Conservation (phyloP, 2,329 filamentous ascomycete species). For the Colletotrichum sp. region DNA sequence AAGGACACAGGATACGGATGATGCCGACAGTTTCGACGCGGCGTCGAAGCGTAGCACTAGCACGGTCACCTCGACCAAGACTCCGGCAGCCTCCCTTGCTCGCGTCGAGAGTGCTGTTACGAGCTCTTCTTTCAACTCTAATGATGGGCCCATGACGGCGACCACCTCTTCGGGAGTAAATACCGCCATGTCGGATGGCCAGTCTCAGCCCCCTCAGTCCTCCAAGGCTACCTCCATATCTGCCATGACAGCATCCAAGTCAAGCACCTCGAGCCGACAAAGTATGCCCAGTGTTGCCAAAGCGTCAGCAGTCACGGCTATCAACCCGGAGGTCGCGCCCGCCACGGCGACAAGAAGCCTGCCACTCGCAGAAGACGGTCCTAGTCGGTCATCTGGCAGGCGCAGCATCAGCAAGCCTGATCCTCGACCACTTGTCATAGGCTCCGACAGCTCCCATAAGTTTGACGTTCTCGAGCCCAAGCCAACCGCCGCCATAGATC, state of each 20-base stretch:
- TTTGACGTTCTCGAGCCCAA: slow-evolving; percentile 44
- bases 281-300: slow-evolving; percentile 48
- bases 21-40: slow-evolving; percentile 48
- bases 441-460: slow-evolving; percentile 39
- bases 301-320: slow-evolving; percentile 44
- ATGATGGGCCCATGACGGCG: slow-evolving; percentile 39
- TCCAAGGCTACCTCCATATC: slow-evolving; percentile 55
- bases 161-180: slow-evolving; percentile 40
- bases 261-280: slow-evolving; percentile 42
- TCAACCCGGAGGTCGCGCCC: slow-evolving; percentile 53
- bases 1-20: slow-evolving; percentile 43
- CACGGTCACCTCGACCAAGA: slow-evolving; percentile 45
- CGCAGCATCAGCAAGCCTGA: slow-evolving; percentile 51
- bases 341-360: slow-evolving; percentile 50
- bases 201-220: slow-evolving; percentile 44
- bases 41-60: slow-evolving; percentile 47
- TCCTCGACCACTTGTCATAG: slow-evolving; percentile 37
- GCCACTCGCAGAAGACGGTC: slow-evolving; percentile 47
- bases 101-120: slow-evolving; percentile 44
- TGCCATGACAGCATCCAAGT: slow-evolving; percentile 50
- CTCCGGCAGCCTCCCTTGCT: slow-evolving; percentile 42
- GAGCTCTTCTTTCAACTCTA: slow-evolving; percentile 36
- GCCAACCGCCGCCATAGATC: slow-evolving; percentile 32
- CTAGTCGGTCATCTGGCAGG: slow-evolving; percentile 39
- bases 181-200: slow-evolving; percentile 40